phyloP scores from a whole-genome alignment of 2,329 filamentous ascomycete species.

The Achaetomium macrosporum region DNA sequence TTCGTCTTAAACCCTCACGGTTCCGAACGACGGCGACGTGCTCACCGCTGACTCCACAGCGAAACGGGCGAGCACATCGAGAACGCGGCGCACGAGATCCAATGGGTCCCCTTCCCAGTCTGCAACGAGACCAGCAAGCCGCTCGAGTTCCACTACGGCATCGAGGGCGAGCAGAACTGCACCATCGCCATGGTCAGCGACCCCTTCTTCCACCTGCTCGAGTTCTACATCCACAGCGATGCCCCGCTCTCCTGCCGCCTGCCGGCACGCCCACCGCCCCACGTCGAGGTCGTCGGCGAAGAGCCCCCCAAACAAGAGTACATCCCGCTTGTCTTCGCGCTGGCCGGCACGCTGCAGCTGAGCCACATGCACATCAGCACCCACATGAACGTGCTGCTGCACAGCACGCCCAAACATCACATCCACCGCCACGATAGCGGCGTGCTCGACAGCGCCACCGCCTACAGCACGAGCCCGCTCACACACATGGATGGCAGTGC shows the following conservation, averaged over 20 bases:
- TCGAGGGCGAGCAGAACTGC: conserved; percentile 76
- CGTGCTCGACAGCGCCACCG: conserved; percentile 78
- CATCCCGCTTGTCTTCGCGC: conserved; percentile 79
- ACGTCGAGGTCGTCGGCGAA: conserved; percentile 51
- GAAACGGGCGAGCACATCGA: conserved; percentile 88
- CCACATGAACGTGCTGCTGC: conserved; percentile 82
- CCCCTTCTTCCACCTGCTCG: conserved; percentile 79
- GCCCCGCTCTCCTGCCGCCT: conserved; percentile 88
- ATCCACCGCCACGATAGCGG: conserved; percentile 61
- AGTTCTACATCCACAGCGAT: conserved; percentile 98
- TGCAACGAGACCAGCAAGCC: conserved; percentile 84
- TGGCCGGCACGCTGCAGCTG: conserved; percentile 82
- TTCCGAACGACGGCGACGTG: not conserved
- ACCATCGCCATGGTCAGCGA: conserved; percentile 72
- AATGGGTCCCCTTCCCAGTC: conserved; percentile 85
- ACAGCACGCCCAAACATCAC: conserved; percentile 59
- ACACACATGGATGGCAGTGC: conserved; percentile 50
- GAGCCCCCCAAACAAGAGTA: conserved; percentile 51
- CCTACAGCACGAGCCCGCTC: conserved; percentile 75
- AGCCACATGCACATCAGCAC: conserved; percentile 89
- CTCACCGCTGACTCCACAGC: no score
- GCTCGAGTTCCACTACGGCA: conserved; percentile 80
- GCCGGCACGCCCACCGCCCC: conserved; percentile 63
- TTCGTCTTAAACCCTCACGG: conserved; percentile 17
- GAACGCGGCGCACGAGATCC: conserved; percentile 70